Evolutionary conservation across 228 moss, liverwort and hornwort genomes (phyloP).

Genomic region (Sphagnum magellanicum): DNA sequence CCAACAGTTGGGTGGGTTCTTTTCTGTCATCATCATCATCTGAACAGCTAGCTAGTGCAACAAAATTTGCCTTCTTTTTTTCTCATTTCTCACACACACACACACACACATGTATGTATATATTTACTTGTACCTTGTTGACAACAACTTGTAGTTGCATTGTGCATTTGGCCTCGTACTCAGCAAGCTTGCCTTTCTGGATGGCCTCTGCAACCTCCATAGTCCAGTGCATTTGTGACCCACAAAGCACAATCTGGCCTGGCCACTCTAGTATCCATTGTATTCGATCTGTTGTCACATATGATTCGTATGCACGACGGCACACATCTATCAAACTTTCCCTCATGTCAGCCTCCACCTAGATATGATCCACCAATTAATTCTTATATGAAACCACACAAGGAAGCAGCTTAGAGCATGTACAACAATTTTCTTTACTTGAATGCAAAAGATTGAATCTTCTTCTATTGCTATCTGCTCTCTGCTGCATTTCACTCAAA

Average conservation of each 20-base stretch:
- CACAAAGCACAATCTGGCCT: constrained; percentile 59
- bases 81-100: neutral
- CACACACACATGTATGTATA: neutral
- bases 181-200: constrained; percentile 35
- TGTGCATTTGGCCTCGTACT: constrained; percentile 48
- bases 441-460: no score
- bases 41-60: no score
- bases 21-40: no score
- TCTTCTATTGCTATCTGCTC: no score
- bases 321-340: constrained; percentile 57
- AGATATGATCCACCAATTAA: neutral
- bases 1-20: no score
- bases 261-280: constrained; percentile 68
- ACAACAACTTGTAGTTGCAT: constrained; percentile 54
- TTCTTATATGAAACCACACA: no score
- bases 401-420: no score
- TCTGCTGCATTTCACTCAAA: no score
- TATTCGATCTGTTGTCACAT: constrained; percentile 33
- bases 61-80: no score
- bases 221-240: constrained; percentile 62
- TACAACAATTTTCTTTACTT: no score
- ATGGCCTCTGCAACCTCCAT: constrained; percentile 57
- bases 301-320: constrained; percentile 50
- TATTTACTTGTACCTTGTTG: constrained; percentile 28
- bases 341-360: constrained; percentile 74